phyloP scores from a whole-genome alignment of 2,329 filamentous ascomycete species.

The Neofusicoccum laricinum region DNA sequence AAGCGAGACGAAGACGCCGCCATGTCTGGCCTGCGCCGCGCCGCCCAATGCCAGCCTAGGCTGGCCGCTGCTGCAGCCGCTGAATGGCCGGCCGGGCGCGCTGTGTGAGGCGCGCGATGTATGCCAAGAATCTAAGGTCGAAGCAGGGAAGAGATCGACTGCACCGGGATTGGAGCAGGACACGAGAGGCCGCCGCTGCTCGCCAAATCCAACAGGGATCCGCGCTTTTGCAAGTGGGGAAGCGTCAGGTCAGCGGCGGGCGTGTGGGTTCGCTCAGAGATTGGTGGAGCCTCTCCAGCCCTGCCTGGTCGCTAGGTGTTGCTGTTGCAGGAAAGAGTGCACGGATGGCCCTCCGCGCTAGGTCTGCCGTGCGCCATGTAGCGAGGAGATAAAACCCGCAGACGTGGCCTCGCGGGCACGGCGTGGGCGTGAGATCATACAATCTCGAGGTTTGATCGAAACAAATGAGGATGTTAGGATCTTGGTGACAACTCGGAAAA shows the following conservation, averaged over 20 bases:
- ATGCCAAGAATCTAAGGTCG: constrained; percentile 1
- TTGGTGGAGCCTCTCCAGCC: not conserved
- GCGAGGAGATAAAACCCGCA: no score
- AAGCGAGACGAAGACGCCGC: not conserved
- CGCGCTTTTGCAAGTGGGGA: not conserved
- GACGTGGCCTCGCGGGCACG: no score
- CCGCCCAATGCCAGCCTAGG: not conserved
- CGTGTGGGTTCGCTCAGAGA: not conserved
- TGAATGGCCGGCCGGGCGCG: not conserved
- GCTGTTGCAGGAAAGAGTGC: not conserved
- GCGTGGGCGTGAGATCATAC: no score
- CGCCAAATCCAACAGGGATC: constrained; percentile 13
- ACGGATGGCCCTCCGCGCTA: not conserved
- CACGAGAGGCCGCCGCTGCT: not conserved
- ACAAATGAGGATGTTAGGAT: no score
- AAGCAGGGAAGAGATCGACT: not conserved
- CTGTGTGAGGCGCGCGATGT: constrained; percentile 10
- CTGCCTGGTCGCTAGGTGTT: not conserved
- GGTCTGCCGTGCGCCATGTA: no score
- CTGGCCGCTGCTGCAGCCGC: not conserved
- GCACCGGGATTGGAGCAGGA: not conserved
- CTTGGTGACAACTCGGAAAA: no score
- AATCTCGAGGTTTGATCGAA: no score
- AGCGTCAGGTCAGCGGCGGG: not conserved
- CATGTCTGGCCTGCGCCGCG: not conserved